A percentile compares a stretch with the other conserved stretches of the same genome.
These are phyloP conservation scores for Tubosaeta sp. DNA, from an alignment of 768 basidiomycete genomes.

Conservation along the genomic window DNA sequence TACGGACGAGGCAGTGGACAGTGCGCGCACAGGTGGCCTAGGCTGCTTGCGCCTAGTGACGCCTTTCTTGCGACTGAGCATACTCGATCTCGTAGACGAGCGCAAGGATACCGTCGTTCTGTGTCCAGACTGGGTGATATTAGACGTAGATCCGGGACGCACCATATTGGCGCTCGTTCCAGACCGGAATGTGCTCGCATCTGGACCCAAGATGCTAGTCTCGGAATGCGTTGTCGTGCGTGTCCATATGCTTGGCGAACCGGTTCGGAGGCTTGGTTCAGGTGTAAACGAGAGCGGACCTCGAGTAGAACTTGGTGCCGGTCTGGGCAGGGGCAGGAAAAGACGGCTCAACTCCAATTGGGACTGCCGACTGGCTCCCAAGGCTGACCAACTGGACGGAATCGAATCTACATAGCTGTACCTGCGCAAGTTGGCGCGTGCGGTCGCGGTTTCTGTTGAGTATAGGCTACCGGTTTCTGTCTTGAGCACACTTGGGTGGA, in stretches of 20 bases:
- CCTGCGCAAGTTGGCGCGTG: constrained; percentile 22
- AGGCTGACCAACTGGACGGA: constrained; percentile 23
- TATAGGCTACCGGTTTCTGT: constrained; percentile 21
- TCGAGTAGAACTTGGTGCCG: not conserved
- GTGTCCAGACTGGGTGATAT: constrained; percentile 4
- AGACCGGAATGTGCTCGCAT: not conserved
- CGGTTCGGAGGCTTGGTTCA: constrained; percentile 3
- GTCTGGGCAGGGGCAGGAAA: constrained; percentile 3
- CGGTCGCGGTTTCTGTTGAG: constrained; percentile 21
- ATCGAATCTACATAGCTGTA: constrained; percentile 21
- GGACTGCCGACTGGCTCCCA: constrained; percentile 10
- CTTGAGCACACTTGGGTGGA: constrained; percentile 1
- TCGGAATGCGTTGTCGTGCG: not conserved
- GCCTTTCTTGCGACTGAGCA: constrained; percentile 21
- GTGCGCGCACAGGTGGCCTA: constrained; percentile 13
- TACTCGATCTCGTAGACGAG: constrained; percentile 11
- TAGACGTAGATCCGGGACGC: not conserved
- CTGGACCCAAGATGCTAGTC: not conserved
- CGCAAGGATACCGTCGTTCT: not conserved
- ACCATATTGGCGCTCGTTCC: not conserved
- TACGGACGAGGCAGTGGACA: constrained; percentile 27
- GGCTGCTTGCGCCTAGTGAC: constrained; percentile 19
- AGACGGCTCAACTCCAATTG: constrained; percentile 11
- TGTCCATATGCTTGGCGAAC: constrained; percentile 2
- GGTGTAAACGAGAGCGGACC: not conserved